phyloP scores from a whole-genome alignment of 192 early-diverging fungal species.

The Rhizoclosmatium globosum region DNA sequence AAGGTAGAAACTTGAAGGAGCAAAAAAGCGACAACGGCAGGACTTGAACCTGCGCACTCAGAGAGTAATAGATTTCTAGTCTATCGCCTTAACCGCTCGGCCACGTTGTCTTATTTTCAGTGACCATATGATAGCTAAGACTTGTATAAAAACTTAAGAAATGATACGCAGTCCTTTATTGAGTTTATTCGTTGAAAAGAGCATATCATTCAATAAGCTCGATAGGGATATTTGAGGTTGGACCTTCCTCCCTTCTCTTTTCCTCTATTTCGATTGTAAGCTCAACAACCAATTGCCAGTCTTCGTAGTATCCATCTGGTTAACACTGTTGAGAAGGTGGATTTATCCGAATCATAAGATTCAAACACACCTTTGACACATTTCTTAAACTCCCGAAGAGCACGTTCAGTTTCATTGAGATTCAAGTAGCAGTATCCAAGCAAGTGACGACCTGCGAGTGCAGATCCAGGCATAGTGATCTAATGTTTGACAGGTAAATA shows the following conservation, averaged over 20 bases:
- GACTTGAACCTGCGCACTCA: too few species aligned
- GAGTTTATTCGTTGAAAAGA: too few species aligned
- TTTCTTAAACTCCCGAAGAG: conserved; percentile 66
- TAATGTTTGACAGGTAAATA: conserved; percentile 1
- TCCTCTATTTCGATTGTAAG: conserved; percentile 63
- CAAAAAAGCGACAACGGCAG: too few species aligned
- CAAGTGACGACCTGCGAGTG: conserved; percentile 59
- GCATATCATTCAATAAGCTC: too few species aligned
- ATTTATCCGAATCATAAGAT: background rate
- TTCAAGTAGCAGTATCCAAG: conserved; percentile 68
- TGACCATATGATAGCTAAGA: too few species aligned
- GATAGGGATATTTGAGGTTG: background rate
- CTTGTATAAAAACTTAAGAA: too few species aligned
- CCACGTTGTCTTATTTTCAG: too few species aligned
- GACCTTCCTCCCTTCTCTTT: conserved; percentile 28
- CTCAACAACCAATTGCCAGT: conserved; percentile 71
- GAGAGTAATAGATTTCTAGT: too few species aligned
- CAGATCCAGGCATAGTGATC: conserved; percentile 59
- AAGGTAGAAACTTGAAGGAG: too few species aligned
- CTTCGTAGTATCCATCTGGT: conserved; percentile 46
- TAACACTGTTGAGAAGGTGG: background rate
- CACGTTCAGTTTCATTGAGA: conserved; percentile 59
- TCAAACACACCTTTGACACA: conserved; percentile 58
- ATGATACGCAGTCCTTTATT: too few species aligned
- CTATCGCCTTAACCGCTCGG: too few species aligned